Base-by-base conservation (phyloP, 352 stramenopile species). In the Elongisporangium prolatum region DNA sequence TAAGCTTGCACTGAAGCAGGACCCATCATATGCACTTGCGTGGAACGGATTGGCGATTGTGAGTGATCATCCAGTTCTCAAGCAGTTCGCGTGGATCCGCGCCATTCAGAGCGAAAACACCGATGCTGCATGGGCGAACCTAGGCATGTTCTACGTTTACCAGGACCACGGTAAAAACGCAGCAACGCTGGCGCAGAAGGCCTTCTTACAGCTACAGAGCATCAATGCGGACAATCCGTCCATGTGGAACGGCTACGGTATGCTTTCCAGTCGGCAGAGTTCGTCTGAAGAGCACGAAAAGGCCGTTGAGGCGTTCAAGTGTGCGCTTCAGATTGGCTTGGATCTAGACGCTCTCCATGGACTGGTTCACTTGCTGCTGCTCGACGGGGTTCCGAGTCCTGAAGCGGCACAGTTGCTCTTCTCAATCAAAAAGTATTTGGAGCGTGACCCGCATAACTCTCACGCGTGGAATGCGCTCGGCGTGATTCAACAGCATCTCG, bases 161-260 rank as follows among this genome's bases (percentile, higher is more conserved):
- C 70, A 88, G 3, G 65, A 60, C 28, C 66, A 81, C 55, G 47
- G 56, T 1, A 61, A 72, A 25, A 44, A 67, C 14, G 51, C 67
- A 34, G 57, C 72, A 8, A 68, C 72, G 13, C 54, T 93, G 47
- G 83, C 86, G 9, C 84, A 88, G 52, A 83, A 88, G 21, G 81
- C 82, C 14, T 86, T 96, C 37, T 66, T 94, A n/a, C 81, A 91
- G 38, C 57, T 96, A 13, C 84, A 96, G 52, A 82, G 77, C 9
- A 75, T 96, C 16, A 94, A 92, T 52, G 63, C 84, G 16, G 83
- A 84, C 64, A 93, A 93, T 48, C 80, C 83, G 0, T 75, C 78
- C 13, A 94, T 96, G 84, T 96, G 86, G 86, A 91, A 88, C 55
- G 86, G 84, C 13, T 92, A 96, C 67, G 83, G 77, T 2, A 84